A percentile compares a stretch with the other conserved stretches of the same genome.
These are phyloP conservation scores for Miscanthus lutarioriparius DNA, from an alignment of 176 grass and related monocot species.

Conservation along the genomic window DNA sequence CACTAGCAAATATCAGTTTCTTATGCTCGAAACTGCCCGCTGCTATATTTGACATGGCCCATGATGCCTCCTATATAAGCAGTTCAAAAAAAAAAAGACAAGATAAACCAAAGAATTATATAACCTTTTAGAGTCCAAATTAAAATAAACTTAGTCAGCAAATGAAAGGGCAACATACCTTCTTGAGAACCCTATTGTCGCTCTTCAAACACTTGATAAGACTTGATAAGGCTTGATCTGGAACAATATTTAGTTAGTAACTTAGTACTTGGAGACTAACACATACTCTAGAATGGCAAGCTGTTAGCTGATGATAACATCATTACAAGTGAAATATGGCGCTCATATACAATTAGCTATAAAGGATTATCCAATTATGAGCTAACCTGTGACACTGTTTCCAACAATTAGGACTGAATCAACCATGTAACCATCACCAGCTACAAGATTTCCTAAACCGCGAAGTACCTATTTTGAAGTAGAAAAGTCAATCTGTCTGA, in stretches of 20 bases:
- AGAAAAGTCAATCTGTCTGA: constrained; percentile 32
- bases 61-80: constrained; percentile 72
- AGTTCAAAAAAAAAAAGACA: constrained; percentile 4
- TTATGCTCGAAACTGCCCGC: constrained; percentile 84
- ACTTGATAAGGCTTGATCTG: constrained; percentile 79
- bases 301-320: constrained; percentile 7
- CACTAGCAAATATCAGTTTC: constrained; percentile 72
- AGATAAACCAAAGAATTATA: constrained; percentile 17
- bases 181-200: constrained; percentile 88
- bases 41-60: constrained; percentile 92
- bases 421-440: constrained; percentile 74
- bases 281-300: not conserved
- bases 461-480: constrained; percentile 76
- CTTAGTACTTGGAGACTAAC: constrained; percentile 9
- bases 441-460: constrained; percentile 89
- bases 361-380: not conserved
- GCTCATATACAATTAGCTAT: constrained; percentile 10
- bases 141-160: constrained; percentile 22
- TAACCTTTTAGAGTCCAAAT: not conserved
- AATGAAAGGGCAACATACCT: constrained; percentile 41
- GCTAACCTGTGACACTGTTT: constrained; percentile 73
- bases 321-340: constrained; percentile 16
- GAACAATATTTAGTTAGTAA: constrained; percentile 45
- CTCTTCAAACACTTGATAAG: constrained; percentile 95
- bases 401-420: constrained; percentile 73